Base-by-base conservation (phyloP, 495 filamentous ascomycete species). In the Evansstolkia leycettana region DNA sequence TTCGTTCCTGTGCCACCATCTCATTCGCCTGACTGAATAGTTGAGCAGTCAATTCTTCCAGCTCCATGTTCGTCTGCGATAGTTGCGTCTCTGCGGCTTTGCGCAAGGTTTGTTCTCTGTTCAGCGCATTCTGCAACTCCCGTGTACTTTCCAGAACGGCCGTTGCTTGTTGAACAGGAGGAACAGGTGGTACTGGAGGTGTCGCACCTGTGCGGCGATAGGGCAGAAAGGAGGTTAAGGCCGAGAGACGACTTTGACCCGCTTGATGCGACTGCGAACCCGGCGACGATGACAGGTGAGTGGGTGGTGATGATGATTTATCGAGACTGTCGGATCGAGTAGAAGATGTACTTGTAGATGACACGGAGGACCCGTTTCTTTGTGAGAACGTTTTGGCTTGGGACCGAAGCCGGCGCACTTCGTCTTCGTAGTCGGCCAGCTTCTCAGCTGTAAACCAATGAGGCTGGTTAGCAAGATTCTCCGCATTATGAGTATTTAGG, bases 1-100 rank as follows among this genome's bases (percentile, higher is more conserved):
- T 76, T 30, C 90, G 68, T 66, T 96, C 90, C 47, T 75, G 62
- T 11, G 89, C 85, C 16, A 98, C 90, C 89, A 98, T 96, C 65
- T 94, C 84, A 48, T 96, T 96, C 12, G 90, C 90, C 57, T 94
- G 79, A 52, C 84, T 76, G 60, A 98, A 98, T 33, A 98, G 64
- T 43, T 78, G 74, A 30, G 76, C 81, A 23, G 76, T 84, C 44
- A 98, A 62, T 48, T 98, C 90, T 55, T 96, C 92, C 10, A 98
- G 68, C 61, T 98, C 90, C 1, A 61, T 68, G 33, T 69, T 80
- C 18, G 84, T 79, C 36, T 79, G 73, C 45, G 64, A 67, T 19
- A 94, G 64, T 41, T 75, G 71, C 24, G 67, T 65, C 59, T 98
- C 90, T 2, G 88, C 89, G 9, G 72, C 70, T 15, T 70, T 65